Base-by-base conservation (phyloP, 106 monocot genomes). In the Acorus gramineus region DNA sequence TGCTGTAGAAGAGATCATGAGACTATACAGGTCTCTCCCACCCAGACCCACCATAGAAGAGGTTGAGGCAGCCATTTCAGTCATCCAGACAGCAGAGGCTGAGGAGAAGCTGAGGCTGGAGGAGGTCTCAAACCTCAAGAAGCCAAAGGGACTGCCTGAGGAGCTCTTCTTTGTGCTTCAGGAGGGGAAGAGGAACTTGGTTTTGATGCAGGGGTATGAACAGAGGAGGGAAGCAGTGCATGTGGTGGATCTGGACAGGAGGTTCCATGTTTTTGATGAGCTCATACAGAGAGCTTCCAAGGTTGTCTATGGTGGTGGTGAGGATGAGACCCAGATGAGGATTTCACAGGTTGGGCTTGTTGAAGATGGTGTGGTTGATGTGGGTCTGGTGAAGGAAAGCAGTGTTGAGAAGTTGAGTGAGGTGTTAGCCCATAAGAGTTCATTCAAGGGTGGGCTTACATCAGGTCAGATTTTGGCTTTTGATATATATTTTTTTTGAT, bases 211-310 rank as follows among this genome's bases (percentile, higher is more conserved):
- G 48, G 75, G 78, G 6, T 66, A 70, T 42, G 90, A 87, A 72
- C 85, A 79, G 82, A 74, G 81, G 49, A 76, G 77, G 68, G 92
- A 92, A 67, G 87, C 84, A 8, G 58, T 51, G 43, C 53, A 62
- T 9, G 81, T 92, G 57, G 62, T 80, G 4, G 86, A 87, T 50
- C 69, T 81, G 49, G 92, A 92, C 42, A 63, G 49, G 66, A 55
- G 75, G 51, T 74, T 82, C 48, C 57, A 56, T 60, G 72, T 73
- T 62, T 80, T 92, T 14, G 92, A 87, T 13, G 84, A 82, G 7
- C 67, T 92, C 11, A 79, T 92, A 12, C 92, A 80, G 77, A 84
- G 79, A 49, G 84, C 87, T 5, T 84, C 92, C n/a, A 71, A 62
- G 72, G 52, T 84, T 52, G 72, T 84, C 6, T 72, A 61, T 12